Base-by-base conservation (phyloP, 2,329 filamentous ascomycete genomes). In the Pochonia chlamydosporia region DNA sequence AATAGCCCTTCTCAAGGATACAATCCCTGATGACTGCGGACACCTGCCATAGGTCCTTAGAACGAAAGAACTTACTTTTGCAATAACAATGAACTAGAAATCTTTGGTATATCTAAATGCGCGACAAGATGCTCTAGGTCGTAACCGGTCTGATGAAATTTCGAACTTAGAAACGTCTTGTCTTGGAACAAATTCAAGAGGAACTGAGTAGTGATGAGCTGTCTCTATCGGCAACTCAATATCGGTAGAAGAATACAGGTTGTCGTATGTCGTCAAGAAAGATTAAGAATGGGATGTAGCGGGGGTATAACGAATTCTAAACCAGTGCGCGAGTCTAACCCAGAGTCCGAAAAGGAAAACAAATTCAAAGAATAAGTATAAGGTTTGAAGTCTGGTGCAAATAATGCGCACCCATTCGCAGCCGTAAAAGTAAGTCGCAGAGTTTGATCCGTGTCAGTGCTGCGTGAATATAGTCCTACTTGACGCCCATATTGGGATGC, bases 261-360 rank as follows among this genome's bases (percentile, higher is more conserved):
- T 55, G 54, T 45, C 33, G 36, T 49, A 10, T 44, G 44, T 49
- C 44, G 48, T 52, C 31, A 40, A 44, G 25, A 14, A 48, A 43
- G 51, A 51, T 49, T 50, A 54, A 61, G 40, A 50, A 47, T 25
- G 40, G 46, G 49, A 50, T 50, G 44, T 47, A 46, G 44, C n/a
- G n/a, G 44, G 50, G 51, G 52, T 51, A 57, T 55, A 54, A 55
- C 44, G 50, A 56, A 60, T 28, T 68, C 66, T 69, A 69, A 67
- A 64, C 59, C 64, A 59, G 61, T 56, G 62, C 62, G 40, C 62
- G 40, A 47, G 62, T 68, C 65, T 68, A 68, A 64, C 56, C 61
- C 60, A 60, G 58, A 59, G 58, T 58, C 58, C 56, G 60, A 64
- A 58, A 56, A 48, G 54, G 24, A 35, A 51, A 46, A 30, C 41